These are phyloP conservation scores for Microbotryum saponariae DNA, from an alignment of 1,284 basidiomycete species.

Conservation along the genomic window DNA sequence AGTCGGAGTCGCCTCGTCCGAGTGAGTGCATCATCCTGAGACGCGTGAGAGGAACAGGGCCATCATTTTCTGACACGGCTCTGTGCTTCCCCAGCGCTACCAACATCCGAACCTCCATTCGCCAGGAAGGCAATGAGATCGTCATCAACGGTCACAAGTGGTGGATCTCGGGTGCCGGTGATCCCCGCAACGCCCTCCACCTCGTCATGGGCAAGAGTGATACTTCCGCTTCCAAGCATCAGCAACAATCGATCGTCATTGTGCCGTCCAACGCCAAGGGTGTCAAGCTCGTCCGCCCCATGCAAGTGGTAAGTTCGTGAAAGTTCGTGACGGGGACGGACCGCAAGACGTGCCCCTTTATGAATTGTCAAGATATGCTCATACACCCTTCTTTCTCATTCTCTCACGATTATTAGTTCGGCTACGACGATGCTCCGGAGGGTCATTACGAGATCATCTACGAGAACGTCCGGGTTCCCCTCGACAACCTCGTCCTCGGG, in stretches of 20 bases:
- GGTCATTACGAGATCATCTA: conserved; percentile 94
- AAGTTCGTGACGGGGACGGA: conserved; percentile 38
- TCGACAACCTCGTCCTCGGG: conserved; percentile 74
- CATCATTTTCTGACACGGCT: background rate
- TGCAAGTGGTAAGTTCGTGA: conserved; percentile 57
- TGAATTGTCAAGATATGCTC: background rate
- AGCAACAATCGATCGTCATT: conserved; percentile 87
- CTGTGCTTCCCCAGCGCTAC: conserved; percentile 56
- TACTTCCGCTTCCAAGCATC: conserved; percentile 47
- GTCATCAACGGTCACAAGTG: conserved; percentile 97
- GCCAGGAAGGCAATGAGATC: conserved; percentile 76
- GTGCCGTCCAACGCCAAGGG: conserved; percentile 82
- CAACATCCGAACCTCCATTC: conserved; percentile 85
- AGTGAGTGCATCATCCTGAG: conserved; percentile 46
- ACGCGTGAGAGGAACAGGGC: too few species aligned
- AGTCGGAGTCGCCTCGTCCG: conserved; percentile 50
- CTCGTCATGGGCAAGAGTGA: conserved; percentile 84
- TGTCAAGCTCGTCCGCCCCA: conserved; percentile 79
- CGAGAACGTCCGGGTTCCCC: conserved; percentile 82
- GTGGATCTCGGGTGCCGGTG: conserved; percentile 95
- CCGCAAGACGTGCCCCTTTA: background rate
- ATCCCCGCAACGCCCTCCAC: conserved; percentile 80
- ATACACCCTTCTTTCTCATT: too few species aligned
- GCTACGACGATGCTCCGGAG: conserved; percentile 74
- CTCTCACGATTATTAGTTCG: conserved; percentile 46